Evolutionary conservation across 2,329 filamentous ascomycete genomes (phyloP).

Genomic region (Fusarium phyllophilum): DNA sequence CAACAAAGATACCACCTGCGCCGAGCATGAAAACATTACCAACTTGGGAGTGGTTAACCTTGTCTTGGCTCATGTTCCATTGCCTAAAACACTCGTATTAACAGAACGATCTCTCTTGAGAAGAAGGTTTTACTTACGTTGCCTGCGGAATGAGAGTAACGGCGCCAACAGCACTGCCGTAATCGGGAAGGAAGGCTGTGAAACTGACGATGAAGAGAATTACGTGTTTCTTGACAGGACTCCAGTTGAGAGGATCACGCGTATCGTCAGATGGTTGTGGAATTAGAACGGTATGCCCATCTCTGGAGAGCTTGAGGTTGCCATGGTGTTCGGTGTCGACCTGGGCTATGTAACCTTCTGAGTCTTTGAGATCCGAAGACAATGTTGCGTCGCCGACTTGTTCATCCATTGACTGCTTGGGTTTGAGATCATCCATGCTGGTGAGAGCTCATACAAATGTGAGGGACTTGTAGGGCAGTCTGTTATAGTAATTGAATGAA

Average conservation of each 20-base stretch:
- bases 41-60: neutral
- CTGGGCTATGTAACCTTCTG: neutral
- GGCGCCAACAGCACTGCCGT: neutral
- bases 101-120: rapidly evolving
- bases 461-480: rapidly evolving
- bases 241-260: neutral
- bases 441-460: rapidly evolving
- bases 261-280: neutral
- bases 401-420: neutral
- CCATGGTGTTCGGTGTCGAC: neutral
- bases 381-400: neutral
- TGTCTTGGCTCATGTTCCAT: neutral
- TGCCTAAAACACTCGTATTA: neutral
- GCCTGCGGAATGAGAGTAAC: neutral
- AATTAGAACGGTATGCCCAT: neutral
- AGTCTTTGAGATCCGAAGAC: neutral
- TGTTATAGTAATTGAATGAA: rapidly evolving
- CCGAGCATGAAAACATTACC: neutral
- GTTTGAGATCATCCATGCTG: neutral
- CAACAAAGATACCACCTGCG: neutral
- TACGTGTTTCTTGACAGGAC: neutral
- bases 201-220: neutral
- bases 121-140: rapidly evolving
- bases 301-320: neutral
- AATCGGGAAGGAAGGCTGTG: neutral